Evolutionary conservation across 179 eudicot species (phyloP), one percentile per base, ranked within the genome.

Genomic region (Corrigiola litoralis): DNA sequence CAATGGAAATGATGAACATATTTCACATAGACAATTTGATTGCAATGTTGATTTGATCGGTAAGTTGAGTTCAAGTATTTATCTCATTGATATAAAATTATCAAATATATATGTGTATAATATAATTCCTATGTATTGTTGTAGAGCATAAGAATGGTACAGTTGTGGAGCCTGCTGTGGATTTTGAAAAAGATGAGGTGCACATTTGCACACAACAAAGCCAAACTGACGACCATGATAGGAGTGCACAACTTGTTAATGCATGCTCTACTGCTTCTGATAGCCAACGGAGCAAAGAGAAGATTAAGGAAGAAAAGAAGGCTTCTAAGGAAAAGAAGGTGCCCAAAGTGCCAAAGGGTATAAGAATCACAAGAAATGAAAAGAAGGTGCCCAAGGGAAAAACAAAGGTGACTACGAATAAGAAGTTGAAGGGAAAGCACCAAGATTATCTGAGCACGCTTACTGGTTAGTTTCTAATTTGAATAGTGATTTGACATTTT

Each of bases 361-460:
- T 17, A 49, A 54, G 24, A 27, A 12, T 0, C 12, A n/a, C 62
- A 9, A 18, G 2, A 48, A 6, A 4, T 16, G 12, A 32, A 14
- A 41, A 38, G 10, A 41, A 38, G 10, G 44, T 9, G 44, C 3
- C 14, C 44, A 38, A 38, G 44, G 11, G 13, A 21, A 60, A 52
- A 42, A 16, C 56, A 37, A 53, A 46, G 20, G 17, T 4, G 12
- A 2, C 4, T 13, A 68, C 49, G 18, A 59, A 13, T 29, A 68
- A 59, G 66, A 49, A n/a, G 25, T 1, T 13, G 14, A 58, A 63
- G 52, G 29, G 5, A 18, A 74, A 63, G 52, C 23, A 13, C 29
- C 20, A 46, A 2, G 59, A 46, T 54, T 62, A 32, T 32, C 24
- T 68, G 9, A 17, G 16, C 16, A 23, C 6, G 7, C 11, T 63